Evolutionary conservation across 257 asterid genomes (phyloP).

Genomic region (Catharanthus roseus): DNA sequence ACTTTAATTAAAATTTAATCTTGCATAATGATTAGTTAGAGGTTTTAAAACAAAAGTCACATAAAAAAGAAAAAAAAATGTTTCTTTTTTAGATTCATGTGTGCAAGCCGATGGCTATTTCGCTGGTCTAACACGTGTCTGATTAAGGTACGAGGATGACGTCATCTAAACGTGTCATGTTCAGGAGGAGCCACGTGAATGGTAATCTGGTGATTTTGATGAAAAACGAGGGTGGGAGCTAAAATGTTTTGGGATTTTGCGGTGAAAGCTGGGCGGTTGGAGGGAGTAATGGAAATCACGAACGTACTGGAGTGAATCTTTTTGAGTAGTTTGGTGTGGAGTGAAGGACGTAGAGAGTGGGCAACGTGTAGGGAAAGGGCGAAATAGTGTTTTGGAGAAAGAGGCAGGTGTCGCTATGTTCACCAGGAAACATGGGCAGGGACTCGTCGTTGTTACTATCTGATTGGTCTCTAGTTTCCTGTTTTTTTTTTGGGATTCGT

Average conservation of each 20-base stretch:
- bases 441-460: not conserved
- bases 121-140: not conserved
- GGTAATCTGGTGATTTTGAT: not conserved
- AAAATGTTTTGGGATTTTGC: not conserved
- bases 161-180: not conserved
- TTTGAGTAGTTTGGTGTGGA: not conserved
- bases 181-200: not conserved
- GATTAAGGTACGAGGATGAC: not conserved
- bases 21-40: too few species aligned
- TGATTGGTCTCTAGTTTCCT: too few species aligned
- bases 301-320: not conserved
- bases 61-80: not conserved
- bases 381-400: too few species aligned
- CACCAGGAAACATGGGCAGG: not conserved
- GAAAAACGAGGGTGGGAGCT: not conserved
- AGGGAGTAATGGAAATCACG: not conserved
- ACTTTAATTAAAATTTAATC: too few species aligned
- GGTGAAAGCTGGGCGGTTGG: not conserved
- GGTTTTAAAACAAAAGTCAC: not conserved
- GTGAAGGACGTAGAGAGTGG: not conserved
- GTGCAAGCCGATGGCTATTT: too few species aligned
- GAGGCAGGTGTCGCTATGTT: not conserved
- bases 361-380: slow-evolving; percentile 4
- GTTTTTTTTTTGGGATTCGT: too few species aligned
- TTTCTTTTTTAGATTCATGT: not conserved